Percentiles rank a stretch among this genome's conserved stretches.
Evolutionary conservation across 257 asterid species (phyloP).

Genomic region (Misopates orontium): DNA sequence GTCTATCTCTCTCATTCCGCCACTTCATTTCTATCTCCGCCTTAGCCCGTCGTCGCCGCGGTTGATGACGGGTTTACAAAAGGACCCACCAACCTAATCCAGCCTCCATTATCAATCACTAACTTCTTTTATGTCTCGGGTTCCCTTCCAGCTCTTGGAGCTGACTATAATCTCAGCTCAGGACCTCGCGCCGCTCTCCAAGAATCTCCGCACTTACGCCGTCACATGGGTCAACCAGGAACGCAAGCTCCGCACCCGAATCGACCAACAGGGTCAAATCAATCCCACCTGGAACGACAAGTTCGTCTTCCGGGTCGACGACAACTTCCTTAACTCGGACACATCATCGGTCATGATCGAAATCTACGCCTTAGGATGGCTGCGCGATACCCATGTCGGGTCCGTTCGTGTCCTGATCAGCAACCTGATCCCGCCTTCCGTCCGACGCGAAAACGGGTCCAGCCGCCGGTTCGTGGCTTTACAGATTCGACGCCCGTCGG

Average conservation of each 20-base stretch:
- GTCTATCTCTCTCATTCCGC: too few species aligned
- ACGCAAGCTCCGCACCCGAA: conserved; percentile 46
- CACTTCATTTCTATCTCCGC: background rate
- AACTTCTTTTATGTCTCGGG: conserved; percentile 30
- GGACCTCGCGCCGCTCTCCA: conserved; percentile 45
- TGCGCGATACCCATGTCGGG: conserved; percentile 35
- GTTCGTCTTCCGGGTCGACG: conserved; percentile 57
- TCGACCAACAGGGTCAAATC: conserved; percentile 45
- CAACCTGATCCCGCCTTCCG: conserved; percentile 40
- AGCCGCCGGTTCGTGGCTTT: conserved; percentile 55
- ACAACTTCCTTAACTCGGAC: conserved; percentile 45
- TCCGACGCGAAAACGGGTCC: conserved; percentile 26
- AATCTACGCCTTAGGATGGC: conserved; percentile 41
- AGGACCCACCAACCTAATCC: background rate
- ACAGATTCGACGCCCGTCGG: conserved; percentile 67
- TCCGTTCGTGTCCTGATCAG: conserved; percentile 36
- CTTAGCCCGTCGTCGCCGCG: conserved; percentile 28
- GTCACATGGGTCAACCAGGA: conserved; percentile 52
- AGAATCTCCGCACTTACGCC: conserved; percentile 50
- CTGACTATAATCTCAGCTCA: conserved; percentile 69
- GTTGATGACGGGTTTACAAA: conserved; percentile 18
- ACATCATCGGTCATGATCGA: conserved; percentile 30
- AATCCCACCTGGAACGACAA: conserved; percentile 74
- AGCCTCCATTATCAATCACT: background rate
- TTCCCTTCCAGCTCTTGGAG: conserved; percentile 58